A percentile compares a stretch with the other conserved stretches of the same genome.
These are phyloP conservation scores for Melaleuca alternifolia DNA, from an alignment of 345 rosid genomes.

Conservation along the genomic window DNA sequence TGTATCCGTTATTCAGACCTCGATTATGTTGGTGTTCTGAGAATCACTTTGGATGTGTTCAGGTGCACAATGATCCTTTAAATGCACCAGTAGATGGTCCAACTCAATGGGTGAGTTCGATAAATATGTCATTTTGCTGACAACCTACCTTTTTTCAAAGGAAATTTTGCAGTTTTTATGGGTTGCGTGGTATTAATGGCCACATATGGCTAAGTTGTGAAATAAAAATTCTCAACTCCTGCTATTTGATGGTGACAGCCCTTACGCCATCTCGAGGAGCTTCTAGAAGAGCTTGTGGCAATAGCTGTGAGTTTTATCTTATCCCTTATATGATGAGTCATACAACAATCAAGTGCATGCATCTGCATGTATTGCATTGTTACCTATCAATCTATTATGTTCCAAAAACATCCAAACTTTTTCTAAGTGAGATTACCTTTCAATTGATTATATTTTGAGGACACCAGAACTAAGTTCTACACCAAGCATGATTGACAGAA, in stretches of 20 bases:
- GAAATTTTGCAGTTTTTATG: background rate
- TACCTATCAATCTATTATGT: background rate
- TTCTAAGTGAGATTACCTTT: background rate
- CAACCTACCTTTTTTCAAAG: background rate
- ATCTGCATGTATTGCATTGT: background rate
- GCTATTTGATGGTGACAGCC: conserved; percentile 36
- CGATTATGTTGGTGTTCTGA: background rate
- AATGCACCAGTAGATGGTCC: conserved; percentile 97
- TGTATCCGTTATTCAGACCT: background rate
- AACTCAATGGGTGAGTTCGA: conserved; percentile 87
- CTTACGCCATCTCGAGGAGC: conserved; percentile 76
- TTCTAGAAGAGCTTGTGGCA: conserved; percentile 78
- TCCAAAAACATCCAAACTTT: background rate
- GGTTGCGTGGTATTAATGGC: background rate
- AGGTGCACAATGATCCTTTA: conserved; percentile 97
- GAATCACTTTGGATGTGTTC: conserved; percentile 10
- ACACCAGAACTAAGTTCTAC: background rate
- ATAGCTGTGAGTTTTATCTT: conserved; percentile 66
- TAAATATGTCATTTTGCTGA: background rate
- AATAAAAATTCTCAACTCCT: background rate
- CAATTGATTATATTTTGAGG: background rate
- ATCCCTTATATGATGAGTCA: background rate
- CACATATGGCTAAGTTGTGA: background rate
- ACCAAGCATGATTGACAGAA: background rate
- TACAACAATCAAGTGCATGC: background rate